Base-by-base conservation (phyloP, 225 moss, liverwort and hornwort genomes). In the Physcomitrium patens region DNA sequence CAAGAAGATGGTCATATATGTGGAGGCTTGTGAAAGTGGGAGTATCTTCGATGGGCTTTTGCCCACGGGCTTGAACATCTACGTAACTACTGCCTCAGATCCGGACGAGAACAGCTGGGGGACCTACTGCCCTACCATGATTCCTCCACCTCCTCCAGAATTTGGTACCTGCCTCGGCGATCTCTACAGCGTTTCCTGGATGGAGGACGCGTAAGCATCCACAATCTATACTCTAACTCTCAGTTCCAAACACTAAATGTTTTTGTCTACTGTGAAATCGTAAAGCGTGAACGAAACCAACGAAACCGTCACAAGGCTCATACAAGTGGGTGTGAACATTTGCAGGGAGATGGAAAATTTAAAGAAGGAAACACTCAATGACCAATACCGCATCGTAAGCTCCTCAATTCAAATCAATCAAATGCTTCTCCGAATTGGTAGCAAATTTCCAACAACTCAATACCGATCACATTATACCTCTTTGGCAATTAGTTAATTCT, bases 311-410 rank as follows among this genome's bases (percentile, higher is more conserved):
- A 64, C 58, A 58, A 68, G 11, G 24, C 24, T 10, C 1, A 53
- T 63, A 26, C 47, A 48, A 70, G 23, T 49, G 28, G 77, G 73
- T 65, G 58, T 60, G 24, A 53, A 23, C 47, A 28, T 75, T 58
- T 66, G 65, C 92, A 96, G 94, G 66, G 92, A 97, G 79, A 65
- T 82, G 10, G 76, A 97, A 65, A 93, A 95, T 63, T 48, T 93
- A 74, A 90, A 82, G 83, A 74, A 77, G 82, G 97, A 97, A 82
- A 95, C 93, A 13, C 80, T 95, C 72, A 60, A 70, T 26, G 90
- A 89, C 75, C 97, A 99, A 58, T 99, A 93, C 56, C 75, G 78
- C 27, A 99, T 95, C n/a, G 97, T 93, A 84, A 86, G 94, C 80
- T 86, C 53, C 79, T 65, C 70, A 57, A 20, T 22, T 53, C 9